These are phyloP conservation scores for Fusarium albidum DNA, from an alignment of 2,329 filamentous ascomycete species.

Conservation along the genomic window DNA sequence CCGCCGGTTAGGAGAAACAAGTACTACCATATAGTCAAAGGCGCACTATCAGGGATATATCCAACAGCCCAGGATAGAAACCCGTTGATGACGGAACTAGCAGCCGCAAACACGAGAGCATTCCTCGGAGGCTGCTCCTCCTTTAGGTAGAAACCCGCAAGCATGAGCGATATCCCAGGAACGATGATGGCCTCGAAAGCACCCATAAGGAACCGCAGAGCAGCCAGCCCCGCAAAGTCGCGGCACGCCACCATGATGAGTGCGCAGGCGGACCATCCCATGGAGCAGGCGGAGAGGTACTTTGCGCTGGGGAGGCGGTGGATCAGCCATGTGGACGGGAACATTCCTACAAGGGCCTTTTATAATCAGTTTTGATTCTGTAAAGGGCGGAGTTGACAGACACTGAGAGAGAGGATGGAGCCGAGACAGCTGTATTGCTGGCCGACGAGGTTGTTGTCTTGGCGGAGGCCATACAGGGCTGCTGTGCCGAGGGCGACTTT, in stretches of 20 bases:
- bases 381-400: background rate
- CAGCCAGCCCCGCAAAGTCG: constrained; percentile 3
- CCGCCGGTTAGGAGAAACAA: constrained; percentile 6
- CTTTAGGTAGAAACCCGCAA: constrained; percentile 10
- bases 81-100: constrained; percentile 11
- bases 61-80: constrained; percentile 15
- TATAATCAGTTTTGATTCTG: background rate
- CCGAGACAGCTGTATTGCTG: constrained; percentile 22
- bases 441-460: constrained; percentile 15
- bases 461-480: constrained; percentile 11
- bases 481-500: constrained; percentile 13
- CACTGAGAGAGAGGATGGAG: constrained; percentile 11
- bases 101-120: constrained; percentile 7
- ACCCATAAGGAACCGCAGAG: constrained; percentile 14
- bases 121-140: constrained; percentile 11
- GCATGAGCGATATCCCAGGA: constrained; percentile 6
- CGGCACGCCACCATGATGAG: constrained; percentile 8
- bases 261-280: constrained; percentile 8
- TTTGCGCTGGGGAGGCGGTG: constrained; percentile 14
- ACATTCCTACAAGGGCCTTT: constrained; percentile 13
- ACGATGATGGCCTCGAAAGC: constrained; percentile 15
- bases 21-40: constrained; percentile 10
- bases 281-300: constrained; percentile 14
- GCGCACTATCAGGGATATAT: constrained; percentile 4
- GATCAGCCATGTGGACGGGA: constrained; percentile 13